A percentile compares a stretch with the other conserved stretches of the same genome.
Evolutionary conservation across 768 basidiomycete genomes (phyloP).

Genomic region (Boletales sp.): DNA sequence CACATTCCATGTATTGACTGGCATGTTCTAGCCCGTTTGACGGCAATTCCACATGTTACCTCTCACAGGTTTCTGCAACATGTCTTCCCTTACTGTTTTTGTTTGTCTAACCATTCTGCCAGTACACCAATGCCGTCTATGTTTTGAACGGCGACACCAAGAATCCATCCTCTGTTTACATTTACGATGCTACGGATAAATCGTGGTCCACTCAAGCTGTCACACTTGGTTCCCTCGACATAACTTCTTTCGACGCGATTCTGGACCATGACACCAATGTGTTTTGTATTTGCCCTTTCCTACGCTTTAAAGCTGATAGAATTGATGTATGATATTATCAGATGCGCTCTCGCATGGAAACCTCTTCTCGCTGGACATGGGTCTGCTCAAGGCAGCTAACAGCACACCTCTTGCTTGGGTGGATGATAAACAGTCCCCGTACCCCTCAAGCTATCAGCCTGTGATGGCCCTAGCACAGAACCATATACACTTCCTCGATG

Average conservation of each 20-base stretch:
- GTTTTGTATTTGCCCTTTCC: conserved; percentile 51
- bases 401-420: conserved; percentile 59
- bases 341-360: conserved; percentile 67
- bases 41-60: conserved; percentile 64
- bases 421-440: conserved; percentile 54
- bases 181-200: conserved; percentile 70
- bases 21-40: conserved; percentile 54
- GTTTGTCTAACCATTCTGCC: conserved; percentile 9
- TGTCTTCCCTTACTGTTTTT: not conserved
- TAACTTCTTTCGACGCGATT: conserved; percentile 61
- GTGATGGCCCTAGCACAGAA: conserved; percentile 84
- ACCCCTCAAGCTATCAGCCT: conserved; percentile 59
- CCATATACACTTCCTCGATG: conserved; percentile 79
- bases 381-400: conserved; percentile 56
- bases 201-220: conserved; percentile 78
- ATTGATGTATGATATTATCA: conserved; percentile 23
- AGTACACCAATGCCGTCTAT: conserved; percentile 87
- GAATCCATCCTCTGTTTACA: conserved; percentile 68
- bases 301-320: not conserved
- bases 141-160: conserved; percentile 73
- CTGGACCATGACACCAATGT: conserved; percentile 95
- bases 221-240: conserved; percentile 54
- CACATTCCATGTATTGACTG: not conserved
- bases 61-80: conserved; percentile 50
- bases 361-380: conserved; percentile 71